Conservation (phyloP, 148 eudicot genomes). For the Spergularia bocconei region DNA sequence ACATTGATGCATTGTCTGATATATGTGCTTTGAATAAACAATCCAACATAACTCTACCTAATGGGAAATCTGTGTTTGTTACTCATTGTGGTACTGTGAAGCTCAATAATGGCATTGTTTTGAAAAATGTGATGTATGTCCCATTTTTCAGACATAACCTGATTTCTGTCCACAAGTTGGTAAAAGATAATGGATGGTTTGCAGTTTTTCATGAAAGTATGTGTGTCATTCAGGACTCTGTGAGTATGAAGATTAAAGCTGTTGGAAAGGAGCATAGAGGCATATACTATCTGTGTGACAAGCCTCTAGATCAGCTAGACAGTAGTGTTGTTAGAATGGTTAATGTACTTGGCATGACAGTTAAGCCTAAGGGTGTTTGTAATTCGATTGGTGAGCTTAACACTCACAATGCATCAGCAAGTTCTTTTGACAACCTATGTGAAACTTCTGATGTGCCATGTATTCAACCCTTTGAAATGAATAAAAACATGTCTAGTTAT, state of each 20-base stretch:
- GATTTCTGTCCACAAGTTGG: neutral
- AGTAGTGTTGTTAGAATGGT: too few species aligned
- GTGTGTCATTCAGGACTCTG: neutral
- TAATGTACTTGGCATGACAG: too few species aligned
- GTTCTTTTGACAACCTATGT: too few species aligned
- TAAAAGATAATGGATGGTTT: neutral
- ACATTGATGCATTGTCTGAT: neutral
- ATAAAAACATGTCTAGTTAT: too few species aligned
- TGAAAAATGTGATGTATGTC: neutral
- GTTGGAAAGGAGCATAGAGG: neutral
- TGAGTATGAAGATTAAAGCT: neutral
- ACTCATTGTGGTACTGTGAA: neutral
- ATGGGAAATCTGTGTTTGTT: neutral
- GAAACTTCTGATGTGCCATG: too few species aligned
- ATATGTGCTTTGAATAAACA: neutral
- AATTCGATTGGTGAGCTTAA: too few species aligned
- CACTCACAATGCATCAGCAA: too few species aligned
- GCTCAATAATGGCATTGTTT: neutral
- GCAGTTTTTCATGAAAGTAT: neutral
- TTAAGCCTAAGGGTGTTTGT: too few species aligned
- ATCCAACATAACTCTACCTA: neutral
- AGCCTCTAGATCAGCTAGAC: neutral
- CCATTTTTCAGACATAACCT: neutral
- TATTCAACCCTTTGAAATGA: too few species aligned
- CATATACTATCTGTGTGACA: neutral